Percentiles rank a stretch among this genome's conserved stretches.
Conservation (phyloP, 768 basidiomycete genomes). For the Dentipellis fragilis region DNA sequence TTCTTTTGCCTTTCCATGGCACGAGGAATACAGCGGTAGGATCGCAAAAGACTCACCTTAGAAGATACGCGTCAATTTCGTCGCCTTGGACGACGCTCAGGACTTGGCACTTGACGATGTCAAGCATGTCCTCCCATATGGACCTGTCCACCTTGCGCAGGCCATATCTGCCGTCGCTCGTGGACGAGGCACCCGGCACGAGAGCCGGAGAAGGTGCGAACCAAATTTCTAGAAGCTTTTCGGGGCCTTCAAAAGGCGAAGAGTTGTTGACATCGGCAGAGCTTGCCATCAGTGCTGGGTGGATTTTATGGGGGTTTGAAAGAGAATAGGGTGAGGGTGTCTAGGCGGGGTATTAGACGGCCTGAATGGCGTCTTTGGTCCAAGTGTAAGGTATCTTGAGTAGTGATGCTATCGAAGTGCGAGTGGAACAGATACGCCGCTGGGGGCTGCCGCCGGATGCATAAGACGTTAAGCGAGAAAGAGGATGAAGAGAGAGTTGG, state of each 20-base stretch:
- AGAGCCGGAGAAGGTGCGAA: conserved; percentile 71
- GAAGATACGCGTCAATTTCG: conserved; percentile 91
- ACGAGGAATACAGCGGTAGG: neutral
- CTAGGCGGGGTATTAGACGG: neutral
- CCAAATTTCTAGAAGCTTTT: conserved; percentile 96
- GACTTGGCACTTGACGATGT: conserved; percentile 93
- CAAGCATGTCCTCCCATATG: conserved; percentile 95
- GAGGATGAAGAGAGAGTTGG: neutral
- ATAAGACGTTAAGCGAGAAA: conserved; percentile 5
- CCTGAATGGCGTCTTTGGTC: neutral
- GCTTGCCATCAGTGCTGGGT: conserved; percentile 4
- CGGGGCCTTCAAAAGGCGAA: conserved; percentile 82
- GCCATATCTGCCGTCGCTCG: conserved; percentile 44
- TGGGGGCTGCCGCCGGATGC: conserved; percentile 5
- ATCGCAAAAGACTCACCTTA: conserved; percentile 58
- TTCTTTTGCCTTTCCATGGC: neutral
- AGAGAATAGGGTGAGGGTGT: neutral
- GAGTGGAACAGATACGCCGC: neutral
- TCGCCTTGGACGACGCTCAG: conserved; percentile 80
- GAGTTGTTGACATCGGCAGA: neutral
- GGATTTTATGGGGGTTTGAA: neutral
- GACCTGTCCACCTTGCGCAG: conserved; percentile 64
- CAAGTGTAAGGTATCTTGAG: neutral
- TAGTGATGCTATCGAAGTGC: conserved; percentile 4
- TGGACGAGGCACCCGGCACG: conserved; percentile 35